phyloP scores from a whole-genome alignment of 78 protist genomes.

The Dictyostelium capitatum region DNA sequence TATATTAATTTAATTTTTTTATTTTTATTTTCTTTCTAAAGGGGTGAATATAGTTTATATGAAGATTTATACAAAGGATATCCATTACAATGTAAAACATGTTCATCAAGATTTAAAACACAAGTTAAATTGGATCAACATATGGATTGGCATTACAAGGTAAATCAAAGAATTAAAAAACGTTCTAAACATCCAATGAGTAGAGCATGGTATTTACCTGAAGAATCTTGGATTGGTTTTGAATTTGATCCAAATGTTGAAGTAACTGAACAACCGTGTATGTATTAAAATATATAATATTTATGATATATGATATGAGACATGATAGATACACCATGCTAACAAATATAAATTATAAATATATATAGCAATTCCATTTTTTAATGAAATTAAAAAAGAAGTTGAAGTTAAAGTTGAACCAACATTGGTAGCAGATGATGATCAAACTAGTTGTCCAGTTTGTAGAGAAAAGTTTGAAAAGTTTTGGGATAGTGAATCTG shows the following conservation, averaged over 20 bases:
- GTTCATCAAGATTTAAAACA: slow-evolving; percentile 71
- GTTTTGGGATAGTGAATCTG: slow-evolving; percentile 71
- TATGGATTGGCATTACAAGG: slow-evolving; percentile 66
- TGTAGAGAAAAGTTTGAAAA: slow-evolving; percentile 81
- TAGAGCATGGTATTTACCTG: slow-evolving; percentile 58
- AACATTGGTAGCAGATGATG: slow-evolving; percentile 58
- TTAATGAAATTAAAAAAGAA: slow-evolving; percentile 43
- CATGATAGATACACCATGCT: no score
- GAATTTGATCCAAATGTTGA: background rate
- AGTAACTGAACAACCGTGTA: slow-evolving; percentile 52
- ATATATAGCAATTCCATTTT: slow-evolving; percentile 57
- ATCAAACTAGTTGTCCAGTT: slow-evolving; percentile 74
- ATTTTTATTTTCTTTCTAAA: background rate
- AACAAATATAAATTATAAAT: background rate
- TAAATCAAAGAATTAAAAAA: slow-evolving; percentile 43
- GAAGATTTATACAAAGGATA: slow-evolving; percentile 22
- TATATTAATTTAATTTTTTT: background rate
- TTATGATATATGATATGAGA: no score
- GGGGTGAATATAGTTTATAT: slow-evolving; percentile 1
- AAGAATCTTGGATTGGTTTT: slow-evolving; percentile 43
- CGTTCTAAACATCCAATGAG: slow-evolving; percentile 67
- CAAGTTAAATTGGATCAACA: slow-evolving; percentile 29
- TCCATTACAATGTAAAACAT: slow-evolving; percentile 66
- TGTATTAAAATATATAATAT: slow-evolving; percentile 5
- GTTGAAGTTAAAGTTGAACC: slow-evolving; percentile 14